Base-by-base conservation (phyloP, 1,139 yeast genomes). In the Suhomyces coccinellae region DNA sequence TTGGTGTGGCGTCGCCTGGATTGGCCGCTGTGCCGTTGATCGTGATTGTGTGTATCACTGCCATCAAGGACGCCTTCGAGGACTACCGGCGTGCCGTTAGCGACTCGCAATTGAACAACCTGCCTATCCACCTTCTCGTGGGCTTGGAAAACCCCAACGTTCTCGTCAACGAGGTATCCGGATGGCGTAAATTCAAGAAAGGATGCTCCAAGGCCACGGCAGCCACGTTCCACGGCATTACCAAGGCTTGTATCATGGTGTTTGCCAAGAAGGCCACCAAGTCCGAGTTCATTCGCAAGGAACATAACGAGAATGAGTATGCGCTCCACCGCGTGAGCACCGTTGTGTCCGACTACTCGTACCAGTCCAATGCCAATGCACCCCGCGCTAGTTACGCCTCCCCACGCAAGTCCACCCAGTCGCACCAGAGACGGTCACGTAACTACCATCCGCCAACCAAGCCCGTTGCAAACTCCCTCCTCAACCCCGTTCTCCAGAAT, bases 1-100 rank as follows among this genome's bases (percentile, higher is more conserved):
- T 93, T 64, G 99, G 99, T 54, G 97, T 91, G 30, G 81, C 87
- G 16, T 82, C 80, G 50, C 97, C 98, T 1, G 97, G 90, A 1
- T 69, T 93, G 54, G 86, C 95, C 6, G 91, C 96, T 1, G 97
- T 90, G 36, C 99, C 99, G 3, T 80, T 93, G 64, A 87, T 91
- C 65, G 97, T 89, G 43, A 91, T 93, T 71, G 96, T 93, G 33
- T 71, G 78, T 46, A 78, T 93, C 47, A 93, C 98, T 1, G 97
- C 95, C 13, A 69, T 87, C 51, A 91, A 91, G 63, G 99, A 93
- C 68, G 97, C 96, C 1, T 75, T 93, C 52, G 99, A 93, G 66
- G 99, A 93, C 67, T 91, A 89, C 47, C 79, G 95, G 57, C 80
- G 99, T 62, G 84, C 89, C 0, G 68, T 79, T 3, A 75, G 85